A percentile compares a stretch with the other conserved stretches of the same genome.
Conservation (phyloP, 305 asterid genomes). For the Euphrasia arctica region DNA sequence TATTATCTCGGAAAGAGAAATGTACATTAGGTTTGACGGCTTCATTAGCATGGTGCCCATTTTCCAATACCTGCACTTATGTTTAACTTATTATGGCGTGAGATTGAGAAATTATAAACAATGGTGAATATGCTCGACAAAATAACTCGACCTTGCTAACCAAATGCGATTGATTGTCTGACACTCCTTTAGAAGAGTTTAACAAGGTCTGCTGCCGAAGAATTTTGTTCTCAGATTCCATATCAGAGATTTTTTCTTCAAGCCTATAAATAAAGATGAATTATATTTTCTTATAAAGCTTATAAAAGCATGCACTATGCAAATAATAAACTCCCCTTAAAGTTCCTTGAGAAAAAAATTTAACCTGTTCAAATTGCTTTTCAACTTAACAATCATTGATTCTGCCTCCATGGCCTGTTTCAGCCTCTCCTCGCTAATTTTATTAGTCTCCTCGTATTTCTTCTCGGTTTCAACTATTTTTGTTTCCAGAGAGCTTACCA, state of each 20-base stretch:
- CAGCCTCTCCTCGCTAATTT: slow-evolving; percentile 91
- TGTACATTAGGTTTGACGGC: slow-evolving; percentile 49
- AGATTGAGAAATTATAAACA: slow-evolving; percentile 25
- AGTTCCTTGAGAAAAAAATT: not conserved
- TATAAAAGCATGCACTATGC: not conserved
- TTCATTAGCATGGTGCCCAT: slow-evolving; percentile 73
- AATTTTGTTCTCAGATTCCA: slow-evolving; percentile 91
- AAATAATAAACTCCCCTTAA: not conserved
- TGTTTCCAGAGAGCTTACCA: slow-evolving; percentile 83
- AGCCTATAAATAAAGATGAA: slow-evolving; percentile 46
- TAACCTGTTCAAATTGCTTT: slow-evolving; percentile 78
- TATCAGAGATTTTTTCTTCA: slow-evolving; percentile 82
- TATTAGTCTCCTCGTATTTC: slow-evolving; percentile 85
- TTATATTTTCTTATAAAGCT: slow-evolving; percentile 5
- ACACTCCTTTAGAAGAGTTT: slow-evolving; percentile 52
- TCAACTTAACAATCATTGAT: slow-evolving; percentile 81
- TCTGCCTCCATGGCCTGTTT: slow-evolving; percentile 94
- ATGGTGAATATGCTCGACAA: slow-evolving; percentile 23
- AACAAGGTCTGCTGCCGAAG: slow-evolving; percentile 76
- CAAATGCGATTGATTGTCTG: slow-evolving; percentile 43
- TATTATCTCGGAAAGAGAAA: slow-evolving; percentile 22
- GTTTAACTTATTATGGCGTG: slow-evolving; percentile 25
- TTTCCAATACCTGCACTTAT: slow-evolving; percentile 63
- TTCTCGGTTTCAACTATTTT: slow-evolving; percentile 90
- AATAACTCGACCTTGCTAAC: slow-evolving; percentile 45